Percentiles rank a stretch among this genome's conserved stretches.
phyloP scores from a whole-genome alignment of 1,139 yeast species.

The Saccharomycopsis hybrid region DNA sequence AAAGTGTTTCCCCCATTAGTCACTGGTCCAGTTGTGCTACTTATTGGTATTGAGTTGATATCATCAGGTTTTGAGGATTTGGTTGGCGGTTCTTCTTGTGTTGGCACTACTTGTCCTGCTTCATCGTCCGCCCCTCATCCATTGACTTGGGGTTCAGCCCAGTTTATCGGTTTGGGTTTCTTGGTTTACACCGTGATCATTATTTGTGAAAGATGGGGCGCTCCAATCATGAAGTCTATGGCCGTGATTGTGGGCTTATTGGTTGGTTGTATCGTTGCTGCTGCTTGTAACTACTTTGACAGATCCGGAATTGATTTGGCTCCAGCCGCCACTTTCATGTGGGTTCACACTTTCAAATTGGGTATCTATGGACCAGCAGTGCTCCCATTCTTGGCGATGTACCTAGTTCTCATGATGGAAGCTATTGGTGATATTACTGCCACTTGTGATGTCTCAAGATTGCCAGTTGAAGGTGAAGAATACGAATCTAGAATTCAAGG shows the following conservation, averaged over 20 bases:
- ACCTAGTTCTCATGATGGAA: constrained; percentile 78
- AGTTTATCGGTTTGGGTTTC: constrained; percentile 81
- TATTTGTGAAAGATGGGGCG: constrained; percentile 76
- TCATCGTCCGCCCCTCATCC: constrained; percentile 43
- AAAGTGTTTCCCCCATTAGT: constrained; percentile 80
- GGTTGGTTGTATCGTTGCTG: constrained; percentile 87
- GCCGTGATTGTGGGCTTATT: constrained; percentile 80
- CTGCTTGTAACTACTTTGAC: constrained; percentile 79
- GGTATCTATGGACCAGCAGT: constrained; percentile 77
- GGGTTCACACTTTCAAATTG: constrained; percentile 80
- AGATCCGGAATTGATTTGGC: constrained; percentile 52
- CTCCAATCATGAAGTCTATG: constrained; percentile 93
- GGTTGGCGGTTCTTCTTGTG: constrained; percentile 84
- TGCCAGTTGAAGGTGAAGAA: constrained; percentile 71
- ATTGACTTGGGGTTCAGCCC: constrained; percentile 77
- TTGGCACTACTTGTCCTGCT: constrained; percentile 39
- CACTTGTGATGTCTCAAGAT: constrained; percentile 80
- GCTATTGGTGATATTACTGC: constrained; percentile 93
- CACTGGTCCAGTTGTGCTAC: constrained; percentile 84
- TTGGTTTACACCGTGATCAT: constrained; percentile 69
- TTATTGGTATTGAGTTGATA: constrained; percentile 68
- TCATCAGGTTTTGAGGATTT: constrained; percentile 72
- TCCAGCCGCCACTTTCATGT: constrained; percentile 77
- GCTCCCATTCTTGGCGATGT: constrained; percentile 76
- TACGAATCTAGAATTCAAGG: constrained; percentile 89